Percentiles rank a stretch among this genome's conserved stretches.
These are phyloP conservation scores for Trichosporon ovoides DNA, from an alignment of 1,284 basidiomycete species.

Conservation along the genomic window DNA sequence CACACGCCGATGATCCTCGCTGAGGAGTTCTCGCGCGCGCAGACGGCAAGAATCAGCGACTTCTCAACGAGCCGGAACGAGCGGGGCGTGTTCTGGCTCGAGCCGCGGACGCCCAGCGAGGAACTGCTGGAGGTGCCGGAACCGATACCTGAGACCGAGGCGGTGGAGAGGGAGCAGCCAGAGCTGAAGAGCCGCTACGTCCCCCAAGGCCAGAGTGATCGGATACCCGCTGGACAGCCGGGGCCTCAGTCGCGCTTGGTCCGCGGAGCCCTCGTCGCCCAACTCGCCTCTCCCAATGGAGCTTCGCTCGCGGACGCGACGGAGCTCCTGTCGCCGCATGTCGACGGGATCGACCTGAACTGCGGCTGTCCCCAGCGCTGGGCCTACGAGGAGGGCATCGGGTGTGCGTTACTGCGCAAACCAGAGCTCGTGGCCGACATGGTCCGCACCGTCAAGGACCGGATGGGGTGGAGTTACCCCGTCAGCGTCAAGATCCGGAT, in stretches of 20 bases:
- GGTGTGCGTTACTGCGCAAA: constrained; percentile 56
- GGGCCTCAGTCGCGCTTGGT: constrained; percentile 41
- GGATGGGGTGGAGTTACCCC: constrained; percentile 55
- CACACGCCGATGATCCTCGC: constrained; percentile 60
- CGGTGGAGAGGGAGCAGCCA: neutral
- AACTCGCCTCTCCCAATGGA: constrained; percentile 56
- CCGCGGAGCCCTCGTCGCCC: constrained; percentile 54
- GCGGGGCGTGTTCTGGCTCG: constrained; percentile 54
- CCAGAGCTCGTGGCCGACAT: constrained; percentile 57
- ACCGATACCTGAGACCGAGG: neutral
- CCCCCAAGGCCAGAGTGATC: neutral
- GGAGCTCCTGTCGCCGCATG: constrained; percentile 51
- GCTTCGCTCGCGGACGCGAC: constrained; percentile 55
- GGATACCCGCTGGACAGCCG: constrained; percentile 34
- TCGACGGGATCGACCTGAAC: constrained; percentile 59
- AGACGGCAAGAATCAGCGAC: constrained; percentile 54
- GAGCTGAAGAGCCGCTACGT: neutral
- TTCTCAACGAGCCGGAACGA: constrained; percentile 54
- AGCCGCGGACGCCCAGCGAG: constrained; percentile 13
- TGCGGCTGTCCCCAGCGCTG: constrained; percentile 56
- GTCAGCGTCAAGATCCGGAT: constrained; percentile 59
- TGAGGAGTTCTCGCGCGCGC: constrained; percentile 55
- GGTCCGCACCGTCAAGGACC: constrained; percentile 53
- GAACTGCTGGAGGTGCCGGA: constrained; percentile 3
- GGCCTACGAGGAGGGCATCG: constrained; percentile 57